A percentile compares a stretch with the other conserved stretches of the same genome.
Conservation (phyloP, 331 rosid species). For the Cydonia oblonga region DNA sequence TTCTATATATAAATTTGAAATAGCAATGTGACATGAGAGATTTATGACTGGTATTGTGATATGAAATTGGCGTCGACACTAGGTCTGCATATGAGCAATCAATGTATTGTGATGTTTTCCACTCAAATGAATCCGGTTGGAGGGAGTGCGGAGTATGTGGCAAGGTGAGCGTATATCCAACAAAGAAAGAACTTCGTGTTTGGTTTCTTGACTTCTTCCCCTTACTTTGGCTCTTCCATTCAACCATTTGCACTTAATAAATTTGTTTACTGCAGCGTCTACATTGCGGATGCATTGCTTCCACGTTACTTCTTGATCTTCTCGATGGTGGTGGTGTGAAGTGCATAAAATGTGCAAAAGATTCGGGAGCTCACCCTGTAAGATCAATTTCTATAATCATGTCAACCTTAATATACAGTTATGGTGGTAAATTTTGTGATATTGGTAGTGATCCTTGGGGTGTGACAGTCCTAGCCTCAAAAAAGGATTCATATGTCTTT, state of each 20-base stretch:
- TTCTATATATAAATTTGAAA: not conserved
- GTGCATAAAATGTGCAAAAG: conserved; percentile 56
- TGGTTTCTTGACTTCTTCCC: not conserved
- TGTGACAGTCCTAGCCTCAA: not conserved
- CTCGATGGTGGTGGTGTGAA: conserved; percentile 79
- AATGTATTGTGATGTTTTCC: conserved; percentile 58
- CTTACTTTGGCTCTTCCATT: not conserved
- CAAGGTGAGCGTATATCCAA: conserved; percentile 42
- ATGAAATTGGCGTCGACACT: conserved; percentile 4
- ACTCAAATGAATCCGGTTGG: conserved; percentile 86
- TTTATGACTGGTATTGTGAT: not conserved
- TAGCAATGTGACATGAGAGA: not conserved
- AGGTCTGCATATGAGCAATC: conserved; percentile 88
- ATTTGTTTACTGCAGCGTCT: conserved; percentile 49
- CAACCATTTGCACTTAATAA: not conserved
- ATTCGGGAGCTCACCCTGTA: conserved; percentile 41
- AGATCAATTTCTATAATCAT: conserved; percentile 19
- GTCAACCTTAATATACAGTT: not conserved
- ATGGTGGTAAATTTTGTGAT: not conserved
- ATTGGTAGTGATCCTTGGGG: not conserved
- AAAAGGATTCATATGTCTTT: not conserved
- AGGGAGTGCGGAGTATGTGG: conserved; percentile 71
- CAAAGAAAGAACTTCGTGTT: not conserved
- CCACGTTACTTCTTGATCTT: conserved; percentile 58
- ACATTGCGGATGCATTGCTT: conserved; percentile 89